These are phyloP conservation scores for Apiospora arundinis DNA, from an alignment of 2,329 filamentous ascomycete genomes.

Conservation along the genomic window DNA sequence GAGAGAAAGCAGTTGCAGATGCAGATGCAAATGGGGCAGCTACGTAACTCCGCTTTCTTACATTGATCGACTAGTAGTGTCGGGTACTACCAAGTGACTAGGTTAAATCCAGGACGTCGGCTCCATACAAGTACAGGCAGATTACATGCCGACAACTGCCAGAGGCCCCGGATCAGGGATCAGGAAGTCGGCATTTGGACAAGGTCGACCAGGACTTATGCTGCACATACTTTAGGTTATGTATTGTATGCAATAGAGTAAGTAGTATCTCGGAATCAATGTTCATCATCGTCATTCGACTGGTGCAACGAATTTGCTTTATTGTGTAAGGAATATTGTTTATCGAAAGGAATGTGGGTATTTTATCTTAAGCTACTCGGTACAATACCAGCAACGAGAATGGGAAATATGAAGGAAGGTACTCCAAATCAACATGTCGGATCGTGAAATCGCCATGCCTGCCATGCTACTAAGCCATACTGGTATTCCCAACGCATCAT, in stretches of 20 bases:
- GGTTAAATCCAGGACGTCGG: neutral
- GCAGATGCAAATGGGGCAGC: slow-evolving; percentile 6
- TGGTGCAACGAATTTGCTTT: neutral
- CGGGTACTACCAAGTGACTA: no score
- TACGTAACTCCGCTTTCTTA: slow-evolving; percentile 13
- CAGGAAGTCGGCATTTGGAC: no score
- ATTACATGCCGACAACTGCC: no score
- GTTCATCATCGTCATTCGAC: no score
- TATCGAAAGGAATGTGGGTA: slow-evolving; percentile 19
- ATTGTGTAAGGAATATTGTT: neutral
- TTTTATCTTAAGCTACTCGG: slow-evolving; percentile 8
- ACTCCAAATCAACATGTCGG: slow-evolving; percentile 19
- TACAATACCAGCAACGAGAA: slow-evolving; percentile 18
- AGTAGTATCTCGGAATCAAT: no score
- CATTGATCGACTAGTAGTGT: slow-evolving; percentile 3
- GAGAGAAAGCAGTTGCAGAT: neutral
- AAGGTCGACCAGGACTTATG: no score
- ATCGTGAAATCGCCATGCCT: slow-evolving; percentile 10
- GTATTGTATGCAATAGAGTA: no score
- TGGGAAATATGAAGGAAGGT: slow-evolving; percentile 12
- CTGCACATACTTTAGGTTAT: no score
- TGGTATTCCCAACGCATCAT: neutral
- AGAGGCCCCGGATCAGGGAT: no score
- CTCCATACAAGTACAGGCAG: neutral
- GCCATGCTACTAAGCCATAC: slow-evolving; percentile 8